Evolutionary conservation across 2,329 filamentous ascomycete genomes (phyloP).

Genomic region (Coniochaeta sp.): DNA sequence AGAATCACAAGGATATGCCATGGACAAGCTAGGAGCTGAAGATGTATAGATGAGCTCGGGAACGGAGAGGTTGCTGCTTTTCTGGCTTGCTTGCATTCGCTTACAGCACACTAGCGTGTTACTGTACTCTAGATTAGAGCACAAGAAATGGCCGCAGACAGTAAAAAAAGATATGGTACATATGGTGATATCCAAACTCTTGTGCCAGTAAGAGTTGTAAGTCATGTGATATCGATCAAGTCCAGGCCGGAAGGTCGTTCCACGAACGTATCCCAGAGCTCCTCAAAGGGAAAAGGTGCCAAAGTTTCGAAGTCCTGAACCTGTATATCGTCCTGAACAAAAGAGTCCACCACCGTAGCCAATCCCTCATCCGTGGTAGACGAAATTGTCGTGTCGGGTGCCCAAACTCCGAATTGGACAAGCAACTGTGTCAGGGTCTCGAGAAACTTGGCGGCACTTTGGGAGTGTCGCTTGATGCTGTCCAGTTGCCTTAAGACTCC

Average conservation of each 20-base stretch:
- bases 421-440: conserved; percentile 1
- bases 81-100: too few relatives aligned
- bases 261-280: neutral
- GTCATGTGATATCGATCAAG: neutral
- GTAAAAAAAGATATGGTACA: too few relatives aligned
- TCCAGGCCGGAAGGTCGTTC: neutral
- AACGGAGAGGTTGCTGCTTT: too few relatives aligned
- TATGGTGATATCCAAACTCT: neutral
- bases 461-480: neutral
- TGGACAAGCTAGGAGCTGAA: too few relatives aligned
- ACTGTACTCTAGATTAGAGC: too few relatives aligned
- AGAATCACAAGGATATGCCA: too few relatives aligned
- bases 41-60: too few relatives aligned
- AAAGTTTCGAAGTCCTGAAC: neutral
- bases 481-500: neutral
- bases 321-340: neutral
- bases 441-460: neutral
- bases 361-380: too few relatives aligned
- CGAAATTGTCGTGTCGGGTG: neutral
- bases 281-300: neutral
- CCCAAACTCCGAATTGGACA: neutral
- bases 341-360: neutral
- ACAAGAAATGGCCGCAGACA: too few relatives aligned
- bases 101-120: too few relatives aligned
- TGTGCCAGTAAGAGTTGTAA: too few relatives aligned